Percentiles rank a stretch among this genome's conserved stretches.
phyloP scores from a whole-genome alignment of 805 yeast genomes.

The Candida anglica region DNA sequence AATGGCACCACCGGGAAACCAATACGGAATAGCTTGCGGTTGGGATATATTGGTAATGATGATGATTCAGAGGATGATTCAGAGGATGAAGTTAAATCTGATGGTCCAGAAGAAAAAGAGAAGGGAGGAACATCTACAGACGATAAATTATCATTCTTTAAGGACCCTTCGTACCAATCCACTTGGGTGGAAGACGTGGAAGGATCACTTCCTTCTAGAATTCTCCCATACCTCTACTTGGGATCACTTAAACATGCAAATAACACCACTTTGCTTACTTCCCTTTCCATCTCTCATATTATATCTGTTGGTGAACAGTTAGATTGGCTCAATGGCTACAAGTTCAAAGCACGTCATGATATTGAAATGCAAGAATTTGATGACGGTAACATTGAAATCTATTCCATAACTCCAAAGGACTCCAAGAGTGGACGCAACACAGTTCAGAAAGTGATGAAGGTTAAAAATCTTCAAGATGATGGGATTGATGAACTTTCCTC shows the following conservation, averaged over 20 bases:
- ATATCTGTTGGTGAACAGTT: conserved; percentile 84
- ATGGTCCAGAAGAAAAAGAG: neutral
- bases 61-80: conserved; percentile 14
- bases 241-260: conserved; percentile 85
- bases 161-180: conserved; percentile 1
- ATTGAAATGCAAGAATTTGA: conserved; percentile 18
- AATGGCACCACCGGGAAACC: conserved; percentile 9
- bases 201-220: conserved; percentile 81
- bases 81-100: conserved; percentile 9
- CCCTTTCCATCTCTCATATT: conserved; percentile 66
- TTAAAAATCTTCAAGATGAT: conserved; percentile 81
- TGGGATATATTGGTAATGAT: conserved; percentile 27
- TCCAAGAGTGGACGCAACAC: conserved; percentile 4
- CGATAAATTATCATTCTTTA: conserved; percentile 1
- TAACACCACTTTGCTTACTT: conserved; percentile 55
- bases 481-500: conserved; percentile 76
- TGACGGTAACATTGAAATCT: conserved; percentile 29
- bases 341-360: conserved; percentile 22
- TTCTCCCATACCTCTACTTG: conserved; percentile 77
- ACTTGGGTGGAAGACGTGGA: conserved; percentile 39
- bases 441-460: conserved; percentile 51
- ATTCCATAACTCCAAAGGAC: conserved; percentile 18
- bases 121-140: neutral
- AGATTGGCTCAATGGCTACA: conserved; percentile 51
- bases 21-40: conserved; percentile 9